Conservation (phyloP, 2,329 filamentous ascomycete genomes). For the Fusarium sp. region DNA sequence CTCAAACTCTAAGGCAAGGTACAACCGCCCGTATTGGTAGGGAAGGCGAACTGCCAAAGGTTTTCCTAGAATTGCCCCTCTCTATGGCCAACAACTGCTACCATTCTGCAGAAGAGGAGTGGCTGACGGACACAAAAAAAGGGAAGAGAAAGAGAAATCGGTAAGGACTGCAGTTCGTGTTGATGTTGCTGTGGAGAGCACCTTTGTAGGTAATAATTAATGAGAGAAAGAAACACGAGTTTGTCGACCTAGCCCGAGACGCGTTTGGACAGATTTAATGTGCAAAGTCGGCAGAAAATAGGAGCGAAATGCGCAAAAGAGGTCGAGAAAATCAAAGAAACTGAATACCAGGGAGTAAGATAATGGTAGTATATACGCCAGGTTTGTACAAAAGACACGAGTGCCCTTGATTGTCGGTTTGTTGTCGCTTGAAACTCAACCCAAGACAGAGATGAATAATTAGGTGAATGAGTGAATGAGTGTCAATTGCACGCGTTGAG, state of each 20-base stretch:
- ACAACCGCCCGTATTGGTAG: conserved; percentile 1
- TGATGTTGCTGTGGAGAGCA: conserved; percentile 19
- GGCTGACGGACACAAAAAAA: not conserved
- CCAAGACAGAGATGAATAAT: conserved; percentile 30
- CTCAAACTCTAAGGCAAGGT: conserved; percentile 25
- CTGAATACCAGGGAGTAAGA: not conserved
- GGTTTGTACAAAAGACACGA: conserved; percentile 11
- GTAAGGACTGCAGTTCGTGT: conserved; percentile 12
- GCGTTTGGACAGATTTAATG: conserved; percentile 34
- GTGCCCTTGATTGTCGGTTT: conserved; percentile 15
- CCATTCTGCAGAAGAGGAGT: conserved; percentile 38
- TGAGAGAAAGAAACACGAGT: conserved; percentile 30
- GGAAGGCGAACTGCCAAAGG: conserved; percentile 28
- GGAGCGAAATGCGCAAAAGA: conserved; percentile 2
- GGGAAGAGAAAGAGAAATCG: not conserved
- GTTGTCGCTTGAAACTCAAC: conserved; percentile 29
- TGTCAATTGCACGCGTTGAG: conserved; percentile 38
- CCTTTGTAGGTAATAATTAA: conserved; percentile 16
- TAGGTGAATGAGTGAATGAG: conserved; percentile 31
- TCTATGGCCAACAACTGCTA: conserved; percentile 38
- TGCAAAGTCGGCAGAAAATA: conserved; percentile 12
- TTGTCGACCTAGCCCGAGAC: conserved; percentile 26
- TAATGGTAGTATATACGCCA: not conserved
- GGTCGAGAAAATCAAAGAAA: not conserved
- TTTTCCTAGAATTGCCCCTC: conserved; percentile 46